These are phyloP conservation scores for Tulasnella sp. DNA, from an alignment of 768 basidiomycete species.

Conservation along the genomic window DNA sequence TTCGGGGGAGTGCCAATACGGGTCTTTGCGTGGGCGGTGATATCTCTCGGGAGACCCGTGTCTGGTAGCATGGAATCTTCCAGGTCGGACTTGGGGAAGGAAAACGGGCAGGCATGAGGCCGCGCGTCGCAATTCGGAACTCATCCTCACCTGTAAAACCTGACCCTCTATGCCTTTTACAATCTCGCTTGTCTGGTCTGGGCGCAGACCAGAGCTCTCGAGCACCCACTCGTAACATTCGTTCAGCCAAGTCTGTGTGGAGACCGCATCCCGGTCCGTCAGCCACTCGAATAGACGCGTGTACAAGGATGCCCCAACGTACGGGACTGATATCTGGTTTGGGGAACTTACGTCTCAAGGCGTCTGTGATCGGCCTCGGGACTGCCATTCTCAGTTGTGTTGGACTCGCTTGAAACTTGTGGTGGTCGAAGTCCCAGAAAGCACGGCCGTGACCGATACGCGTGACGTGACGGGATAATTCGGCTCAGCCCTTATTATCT, in stretches of 20 bases:
- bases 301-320: background rate
- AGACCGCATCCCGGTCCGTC: background rate
- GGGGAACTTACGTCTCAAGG: background rate
- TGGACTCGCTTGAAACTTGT: background rate
- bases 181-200: slow-evolving; percentile 39
- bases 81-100: slow-evolving; percentile 41
- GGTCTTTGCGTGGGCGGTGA: slow-evolving; percentile 21
- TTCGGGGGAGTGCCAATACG: background rate
- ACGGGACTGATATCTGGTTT: slow-evolving; percentile 11
- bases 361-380: background rate
- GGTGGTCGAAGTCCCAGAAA: too few species aligned
- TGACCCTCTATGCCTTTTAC: slow-evolving; percentile 48
- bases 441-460: too few species aligned
- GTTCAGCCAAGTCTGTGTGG: slow-evolving; percentile 68
- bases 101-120: background rate
- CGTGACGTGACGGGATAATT: too few species aligned
- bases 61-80: slow-evolving; percentile 56
- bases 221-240: slow-evolving; percentile 37
- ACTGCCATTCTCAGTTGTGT: background rate
- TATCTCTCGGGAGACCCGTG: slow-evolving; percentile 50
- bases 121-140: background rate
- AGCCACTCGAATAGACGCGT: background rate
- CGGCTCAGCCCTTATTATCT: too few species aligned
- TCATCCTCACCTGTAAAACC: slow-evolving; percentile 35
- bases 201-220: slow-evolving; percentile 31